These are phyloP conservation scores for Stygiomarasmius scandens DNA, from an alignment of 1,284 basidiomycete species.

Conservation along the genomic window DNA sequence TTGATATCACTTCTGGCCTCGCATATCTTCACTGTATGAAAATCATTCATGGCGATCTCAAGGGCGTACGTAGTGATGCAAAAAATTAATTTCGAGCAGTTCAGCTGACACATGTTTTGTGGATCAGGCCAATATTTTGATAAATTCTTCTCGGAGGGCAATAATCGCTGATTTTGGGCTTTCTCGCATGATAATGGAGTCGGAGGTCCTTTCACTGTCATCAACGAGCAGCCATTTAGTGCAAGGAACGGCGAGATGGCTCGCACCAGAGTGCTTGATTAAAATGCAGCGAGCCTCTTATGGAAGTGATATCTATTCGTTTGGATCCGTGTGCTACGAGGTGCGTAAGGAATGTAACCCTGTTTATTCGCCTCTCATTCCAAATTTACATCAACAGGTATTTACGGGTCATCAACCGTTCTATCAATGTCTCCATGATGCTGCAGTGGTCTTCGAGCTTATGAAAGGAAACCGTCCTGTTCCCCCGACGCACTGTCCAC, in stretches of 20 bases:
- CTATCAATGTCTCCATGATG: no score
- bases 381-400: no score
- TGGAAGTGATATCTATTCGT: conserved; percentile 30
- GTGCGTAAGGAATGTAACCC: conserved; percentile 8
- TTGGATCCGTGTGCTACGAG: conserved; percentile 29
- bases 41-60: conserved; percentile 42
- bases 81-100: not conserved
- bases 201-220: conserved; percentile 11
- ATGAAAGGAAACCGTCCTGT: no score
- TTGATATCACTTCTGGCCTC: conserved; percentile 34
- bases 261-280: conserved; percentile 25
- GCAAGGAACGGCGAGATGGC: conserved; percentile 22
- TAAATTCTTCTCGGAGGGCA: conserved; percentile 28
- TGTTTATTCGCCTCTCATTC: no score
- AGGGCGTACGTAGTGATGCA: conserved; percentile 30
- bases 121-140: conserved; percentile 35
- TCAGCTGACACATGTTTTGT: not conserved
- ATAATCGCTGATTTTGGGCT: conserved; percentile 40
- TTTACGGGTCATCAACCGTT: no score
- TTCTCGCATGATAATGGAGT: conserved; percentile 21
- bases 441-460: no score
- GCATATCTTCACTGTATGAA: conserved; percentile 34
- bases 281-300: conserved; percentile 11
- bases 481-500: no score
- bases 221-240: conserved; percentile 7